These are phyloP conservation scores for Scheffersomyces parashehatae DNA, from an alignment of 1,139 yeast species.

Conservation along the genomic window DNA sequence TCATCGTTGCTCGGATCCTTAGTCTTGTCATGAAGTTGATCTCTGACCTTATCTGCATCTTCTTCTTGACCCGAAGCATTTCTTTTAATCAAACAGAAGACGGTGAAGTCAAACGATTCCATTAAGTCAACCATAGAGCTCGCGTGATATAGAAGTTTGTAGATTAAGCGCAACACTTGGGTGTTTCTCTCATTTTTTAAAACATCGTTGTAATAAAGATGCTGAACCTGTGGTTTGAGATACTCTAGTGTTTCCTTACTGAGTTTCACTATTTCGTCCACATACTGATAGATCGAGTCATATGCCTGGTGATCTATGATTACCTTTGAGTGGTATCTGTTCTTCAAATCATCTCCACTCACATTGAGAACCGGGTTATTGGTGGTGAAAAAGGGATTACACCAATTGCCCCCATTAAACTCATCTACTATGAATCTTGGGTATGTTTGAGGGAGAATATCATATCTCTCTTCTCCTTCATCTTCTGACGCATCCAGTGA, in stretches of 20 bases:
- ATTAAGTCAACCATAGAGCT: conserved; percentile 52
- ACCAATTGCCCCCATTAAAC: conserved; percentile 75
- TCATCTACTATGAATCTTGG: conserved; percentile 67
- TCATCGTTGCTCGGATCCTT: conserved; percentile 3
- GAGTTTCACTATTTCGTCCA: conserved; percentile 38
- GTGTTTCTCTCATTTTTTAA: conserved; percentile 52
- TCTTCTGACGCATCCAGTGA: conserved; percentile 39
- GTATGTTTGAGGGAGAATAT: conserved; percentile 59
- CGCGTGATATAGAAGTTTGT: conserved; percentile 52
- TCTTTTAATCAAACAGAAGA: conserved; percentile 44
- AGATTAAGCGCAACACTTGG: conserved; percentile 52
- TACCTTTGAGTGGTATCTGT: conserved; percentile 44
- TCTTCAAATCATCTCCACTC: conserved; percentile 48
- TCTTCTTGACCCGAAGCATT: conserved; percentile 22
- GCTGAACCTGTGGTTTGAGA: conserved; percentile 38
- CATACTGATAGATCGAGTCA: conserved; percentile 34
- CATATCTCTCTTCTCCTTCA: conserved; percentile 37
- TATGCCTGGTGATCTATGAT: conserved; percentile 53
- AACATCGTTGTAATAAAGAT: conserved; percentile 30
- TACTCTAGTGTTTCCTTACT: conserved; percentile 42
- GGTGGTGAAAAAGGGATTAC: conserved; percentile 60
- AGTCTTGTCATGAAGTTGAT: conserved; percentile 7
- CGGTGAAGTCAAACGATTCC: conserved; percentile 65
- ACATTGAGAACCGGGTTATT: conserved; percentile 40
- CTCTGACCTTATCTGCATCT: conserved; percentile 14